Conservation (phyloP, 331 rosid genomes). For the Quercus lobata region DNA sequence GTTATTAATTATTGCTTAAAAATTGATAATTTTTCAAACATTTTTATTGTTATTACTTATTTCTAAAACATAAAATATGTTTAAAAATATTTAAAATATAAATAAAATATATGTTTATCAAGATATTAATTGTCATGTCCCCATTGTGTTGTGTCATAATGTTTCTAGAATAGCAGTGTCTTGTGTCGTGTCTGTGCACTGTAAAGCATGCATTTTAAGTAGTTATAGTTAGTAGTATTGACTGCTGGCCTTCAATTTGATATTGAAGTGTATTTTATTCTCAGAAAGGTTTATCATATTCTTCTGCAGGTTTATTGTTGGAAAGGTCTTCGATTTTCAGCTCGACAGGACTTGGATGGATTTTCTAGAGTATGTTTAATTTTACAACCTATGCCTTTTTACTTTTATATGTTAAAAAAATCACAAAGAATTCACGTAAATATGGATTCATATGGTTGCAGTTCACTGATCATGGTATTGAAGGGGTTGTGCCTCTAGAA, state of each 20-base stretch:
- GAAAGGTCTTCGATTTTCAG: constrained; percentile 94
- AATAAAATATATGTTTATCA: no score
- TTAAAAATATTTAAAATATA: no score
- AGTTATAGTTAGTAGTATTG: background rate
- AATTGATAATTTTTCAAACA: no score
- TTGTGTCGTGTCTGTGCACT: no score
- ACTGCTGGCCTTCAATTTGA: background rate
- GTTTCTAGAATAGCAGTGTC: no score
- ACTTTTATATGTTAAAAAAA: background rate
- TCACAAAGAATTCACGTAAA: constrained; percentile 1
- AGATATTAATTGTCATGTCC: no score
- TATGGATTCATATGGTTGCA: constrained; percentile 27
- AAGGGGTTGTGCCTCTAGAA: constrained; percentile 92
- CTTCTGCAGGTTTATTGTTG: constrained; percentile 89
- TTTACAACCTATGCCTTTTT: background rate
- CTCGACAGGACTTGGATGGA: constrained; percentile 97
- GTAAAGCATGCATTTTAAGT: background rate
- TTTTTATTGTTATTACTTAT: no score
- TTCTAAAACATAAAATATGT: no score
- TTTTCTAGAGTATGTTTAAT: constrained; percentile 67
- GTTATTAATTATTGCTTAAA: no score
- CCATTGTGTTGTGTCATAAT: no score
- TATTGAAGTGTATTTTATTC: background rate
- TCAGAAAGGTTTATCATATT: constrained; percentile 10
- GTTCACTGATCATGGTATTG: constrained; percentile 90